Base-by-base conservation (phyloP, 305 asterid genomes). In the Striga hermonthica region DNA sequence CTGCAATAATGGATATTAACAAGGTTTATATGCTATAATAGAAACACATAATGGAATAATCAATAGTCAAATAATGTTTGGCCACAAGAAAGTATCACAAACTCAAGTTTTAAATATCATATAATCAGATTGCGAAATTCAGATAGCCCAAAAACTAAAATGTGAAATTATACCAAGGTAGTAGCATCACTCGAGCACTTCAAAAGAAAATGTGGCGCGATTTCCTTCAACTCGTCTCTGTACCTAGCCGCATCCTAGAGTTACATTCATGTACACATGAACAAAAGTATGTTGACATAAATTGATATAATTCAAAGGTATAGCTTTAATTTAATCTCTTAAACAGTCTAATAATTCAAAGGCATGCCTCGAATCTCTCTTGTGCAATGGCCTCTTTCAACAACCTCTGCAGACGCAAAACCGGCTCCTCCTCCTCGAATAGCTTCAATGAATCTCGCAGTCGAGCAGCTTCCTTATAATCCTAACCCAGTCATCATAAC, bases 161-260 rank as follows among this genome's bases (percentile, higher is more conserved):
- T 22, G 31, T 22, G 31, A 70, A 72, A 63, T 45, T 77, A 57
- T 85, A 87, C 97, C 95, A 83, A 75, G 61, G 97, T 89, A 35
- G 91, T 82, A 35, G 88, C 91, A 72, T 89, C 94, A 80, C 97
- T 87, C 9, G 95, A 79, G 80, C 95, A 87, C 68, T 83, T 85
- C 85, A 89, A 74, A 52, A 87, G 88, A 71, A 82, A 75, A 65
- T 76, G 77, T 3, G 94, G 97, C 6, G 86, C 86, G 49, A 89
- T 82, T 75, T 85, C 86, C 68, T 80, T 80, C 52, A 89, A 75
- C 76, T 85, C 85, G 47, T 87, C 85, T 6, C 85, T 86, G 43
- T 72, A 77, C 69, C 73, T 75, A 16, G 86, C 88, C 60, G 97
- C 97, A 75, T 89, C 97, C 97, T 89, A 79, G 57, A 60, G 55